Conservation (phyloP, 257 asterid genomes). For the Nyctanthes arbortristis region DNA sequence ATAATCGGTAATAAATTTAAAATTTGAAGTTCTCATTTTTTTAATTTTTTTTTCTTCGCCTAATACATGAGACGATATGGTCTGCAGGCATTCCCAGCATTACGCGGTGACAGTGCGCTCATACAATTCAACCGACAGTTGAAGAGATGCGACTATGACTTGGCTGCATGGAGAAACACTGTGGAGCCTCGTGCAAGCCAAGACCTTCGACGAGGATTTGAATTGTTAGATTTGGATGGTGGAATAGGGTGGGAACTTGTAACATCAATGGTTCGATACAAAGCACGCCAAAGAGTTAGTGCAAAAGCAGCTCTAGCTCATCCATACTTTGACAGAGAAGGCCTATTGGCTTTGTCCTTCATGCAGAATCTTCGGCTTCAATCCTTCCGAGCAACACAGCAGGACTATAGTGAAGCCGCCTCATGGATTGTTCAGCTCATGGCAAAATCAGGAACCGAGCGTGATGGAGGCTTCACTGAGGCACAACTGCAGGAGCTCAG, state of each 20-base stretch:
- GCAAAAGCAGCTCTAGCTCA: slow-evolving; percentile 89
- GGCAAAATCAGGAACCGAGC: slow-evolving; percentile 90
- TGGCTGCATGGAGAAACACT: slow-evolving; percentile 69
- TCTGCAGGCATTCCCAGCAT: slow-evolving; percentile 72
- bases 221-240: slow-evolving; percentile 75
- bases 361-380: slow-evolving; percentile 82
- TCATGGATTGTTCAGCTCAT: slow-evolving; percentile 72
- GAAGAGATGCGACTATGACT: slow-evolving; percentile 77
- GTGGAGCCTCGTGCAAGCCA: slow-evolving; percentile 88
- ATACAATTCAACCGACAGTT: slow-evolving; percentile 91
- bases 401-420: slow-evolving; percentile 82
- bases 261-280: slow-evolving; percentile 82
- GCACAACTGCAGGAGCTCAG: slow-evolving; percentile 84
- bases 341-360: slow-evolving; percentile 74
- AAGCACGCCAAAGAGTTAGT: slow-evolving; percentile 79
- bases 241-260: slow-evolving; percentile 97
- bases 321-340: slow-evolving; percentile 92
- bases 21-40: neutral
- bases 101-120: slow-evolving; percentile 68
- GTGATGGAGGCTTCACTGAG: slow-evolving; percentile 93
- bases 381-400: slow-evolving; percentile 79
- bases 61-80: slow-evolving; percentile 2
- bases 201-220: slow-evolving; percentile 81
- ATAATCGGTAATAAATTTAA: too few relatives aligned
- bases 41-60: neutral